phyloP scores from a whole-genome alignment of 257 asterid genomes.

The Coffea eugenioides region DNA sequence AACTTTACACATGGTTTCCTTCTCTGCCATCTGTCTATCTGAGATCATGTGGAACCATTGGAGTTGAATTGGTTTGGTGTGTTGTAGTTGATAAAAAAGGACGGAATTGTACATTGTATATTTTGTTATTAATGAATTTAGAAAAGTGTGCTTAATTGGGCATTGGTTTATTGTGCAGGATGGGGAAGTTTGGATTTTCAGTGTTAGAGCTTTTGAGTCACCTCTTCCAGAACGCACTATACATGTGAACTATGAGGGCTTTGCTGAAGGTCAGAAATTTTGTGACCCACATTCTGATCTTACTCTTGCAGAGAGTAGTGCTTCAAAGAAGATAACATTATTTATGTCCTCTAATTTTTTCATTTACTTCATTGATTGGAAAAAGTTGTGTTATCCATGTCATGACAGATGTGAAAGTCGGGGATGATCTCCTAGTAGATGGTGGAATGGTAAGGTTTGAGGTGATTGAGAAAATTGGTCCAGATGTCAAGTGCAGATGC shows the following conservation, averaged over 20 bases:
- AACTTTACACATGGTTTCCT: neutral
- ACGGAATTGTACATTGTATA: neutral
- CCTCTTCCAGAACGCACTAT: conserved; percentile 77
- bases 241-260: conserved; percentile 83
- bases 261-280: conserved; percentile 80
- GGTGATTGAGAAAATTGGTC: conserved; percentile 94
- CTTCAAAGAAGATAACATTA: neutral
- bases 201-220: conserved; percentile 81
- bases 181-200: conserved; percentile 97
- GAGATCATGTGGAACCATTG: neutral
- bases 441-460: conserved; percentile 99
- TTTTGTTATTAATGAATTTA: too few species aligned
- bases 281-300: neutral
- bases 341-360: neutral
- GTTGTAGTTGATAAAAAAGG: neutral
- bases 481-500: conserved; percentile 93
- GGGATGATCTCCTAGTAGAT: conserved; percentile 94
- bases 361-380: conserved; percentile 9
- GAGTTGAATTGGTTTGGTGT: neutral
- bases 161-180: conserved; percentile 53
- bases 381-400: conserved; percentile 3
- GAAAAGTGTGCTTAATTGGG: neutral
- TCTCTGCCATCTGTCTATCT: neutral
- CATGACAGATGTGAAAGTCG: conserved; percentile 74
- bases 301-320: neutral